Base-by-base conservation (phyloP, 1,284 basidiomycete genomes). In the Dichomitus squalens region DNA sequence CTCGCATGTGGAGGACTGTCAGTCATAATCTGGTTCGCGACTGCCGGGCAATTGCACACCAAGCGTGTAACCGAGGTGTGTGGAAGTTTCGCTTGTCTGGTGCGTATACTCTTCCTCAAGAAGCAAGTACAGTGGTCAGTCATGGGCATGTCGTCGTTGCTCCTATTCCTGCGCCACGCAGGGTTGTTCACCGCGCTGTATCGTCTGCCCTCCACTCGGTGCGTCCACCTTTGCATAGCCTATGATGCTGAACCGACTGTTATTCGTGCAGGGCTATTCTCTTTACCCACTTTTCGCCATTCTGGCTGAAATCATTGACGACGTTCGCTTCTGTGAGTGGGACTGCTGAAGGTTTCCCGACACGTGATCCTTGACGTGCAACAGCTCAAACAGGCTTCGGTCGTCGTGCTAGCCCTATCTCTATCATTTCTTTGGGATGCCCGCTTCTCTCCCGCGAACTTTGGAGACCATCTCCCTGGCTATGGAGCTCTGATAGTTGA, bases 111-210 rank as follows among this genome's bases (percentile, higher is more conserved):
- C 31, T 16, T 18, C 31, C 50, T 35, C 49, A 36, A 46, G 35
- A 18, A 51, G 23, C 8, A 16, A 2, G 27, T 49, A 2, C 44
- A 92, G 90, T 90, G 87, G 86, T 79, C 87, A 14, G 82, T 83
- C 14, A 70, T 90, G 7, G 87, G 79, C 3, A 81, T 85, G 66
- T 80, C 86, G 20, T 88, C 89, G 0, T 67, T 90, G 48, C 66
- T 90, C 54, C 72, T 87, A 47, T 87, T 90, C 59, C 71, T 91
- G 27, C 87, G 88, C 64, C 83, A 87, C 82, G 71, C 84, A 79
- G 65, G 83, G 72, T 29, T 84, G 76, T 57, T 75, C 83, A 57
- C 83, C 2, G 87, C 87, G 6, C 70, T 92, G 41, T 86, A 83
- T 64, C 77, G 86, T 51, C 72, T 92, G 20, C 79, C 88, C 43